Base-by-base conservation (phyloP, 208 protist species). In the Lotmaria passim region DNA sequence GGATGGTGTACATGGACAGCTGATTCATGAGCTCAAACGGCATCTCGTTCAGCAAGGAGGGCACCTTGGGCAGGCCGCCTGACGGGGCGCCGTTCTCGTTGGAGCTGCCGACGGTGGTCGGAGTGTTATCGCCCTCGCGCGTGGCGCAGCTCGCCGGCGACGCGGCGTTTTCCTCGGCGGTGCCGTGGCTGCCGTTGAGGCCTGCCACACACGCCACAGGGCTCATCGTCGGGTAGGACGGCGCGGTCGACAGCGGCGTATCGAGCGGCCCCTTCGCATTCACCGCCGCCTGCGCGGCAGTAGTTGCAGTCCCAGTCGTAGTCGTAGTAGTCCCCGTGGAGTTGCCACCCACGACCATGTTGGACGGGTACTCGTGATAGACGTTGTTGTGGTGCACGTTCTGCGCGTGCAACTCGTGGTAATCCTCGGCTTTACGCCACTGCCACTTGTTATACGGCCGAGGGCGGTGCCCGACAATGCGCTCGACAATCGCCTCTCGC, bases 1-100 rank as follows among this genome's bases (percentile, higher is more conserved):
- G 90, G 51, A 89, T 87, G 0, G 79, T 92, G 73, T 91, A 85
- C 44, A 79, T 78, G 33, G 77, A 67, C 38, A 66, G 65, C 36
- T 62, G 50, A 7, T 31, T 73, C 65, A 73, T 69, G 6, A 48
- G 55, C 52, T 55, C 58, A 31, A 62, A 73, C 33, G 65, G 43
- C 52, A 69, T 56, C 19, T 73, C 59, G 33, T 52, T 70, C 14
- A 38, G 7, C 31, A 56, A 56, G 3, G 64, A 57, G 1, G 64
- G 12, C 28, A 24, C 17, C 28, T 34, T 34, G 1, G 55, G 33
- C 34, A 34, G 2, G 24, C 28, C 28, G 28, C 28, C 50, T 23
- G 2, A 5, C 28, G 28, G 3, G 21, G n/a, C 34, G 34, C 15
- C 47, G 41, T 65, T 10, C 28, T 1, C n/a, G 53, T 30, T 66